Conservation (phyloP, 179 eudicot species). For the Vitellaria paradoxa region DNA sequence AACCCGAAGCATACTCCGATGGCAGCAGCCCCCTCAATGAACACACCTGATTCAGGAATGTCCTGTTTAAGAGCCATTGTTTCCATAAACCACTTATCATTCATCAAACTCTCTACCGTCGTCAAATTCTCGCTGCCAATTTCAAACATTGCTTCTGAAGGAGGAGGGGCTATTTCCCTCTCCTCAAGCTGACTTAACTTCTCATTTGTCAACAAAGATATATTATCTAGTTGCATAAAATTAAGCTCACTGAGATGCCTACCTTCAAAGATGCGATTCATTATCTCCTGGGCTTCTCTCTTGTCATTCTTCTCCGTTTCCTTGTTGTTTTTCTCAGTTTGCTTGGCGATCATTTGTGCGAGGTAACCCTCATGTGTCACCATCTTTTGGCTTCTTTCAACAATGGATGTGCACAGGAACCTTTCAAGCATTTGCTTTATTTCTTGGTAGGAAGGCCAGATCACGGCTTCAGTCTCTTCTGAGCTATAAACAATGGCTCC, state of each 20-base stretch:
- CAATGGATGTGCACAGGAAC: neutral
- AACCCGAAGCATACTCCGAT: too few species aligned
- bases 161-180: neutral
- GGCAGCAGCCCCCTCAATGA: too few species aligned
- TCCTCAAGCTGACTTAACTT: neutral
- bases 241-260: neutral
- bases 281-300: neutral
- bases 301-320: neutral
- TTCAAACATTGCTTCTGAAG: neutral
- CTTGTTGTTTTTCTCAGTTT: neutral
- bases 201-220: neutral
- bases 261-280: slow-evolving; percentile 4
- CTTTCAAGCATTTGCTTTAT: neutral
- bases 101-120: neutral
- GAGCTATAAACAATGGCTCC: slow-evolving; percentile 17
- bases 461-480: neutral
- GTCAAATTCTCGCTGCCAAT: neutral
- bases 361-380: slow-evolving; percentile 1
- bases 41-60: too few species aligned
- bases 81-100: neutral
- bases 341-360: neutral
- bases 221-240: neutral
- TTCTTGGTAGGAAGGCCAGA: slow-evolving; percentile 14
- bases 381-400: neutral
- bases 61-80: neutral